Evolutionary conservation across 495 filamentous ascomycete species (phyloP), one percentile per base, ranked within the genome.

Genomic region (Neurospora sp.): DNA sequence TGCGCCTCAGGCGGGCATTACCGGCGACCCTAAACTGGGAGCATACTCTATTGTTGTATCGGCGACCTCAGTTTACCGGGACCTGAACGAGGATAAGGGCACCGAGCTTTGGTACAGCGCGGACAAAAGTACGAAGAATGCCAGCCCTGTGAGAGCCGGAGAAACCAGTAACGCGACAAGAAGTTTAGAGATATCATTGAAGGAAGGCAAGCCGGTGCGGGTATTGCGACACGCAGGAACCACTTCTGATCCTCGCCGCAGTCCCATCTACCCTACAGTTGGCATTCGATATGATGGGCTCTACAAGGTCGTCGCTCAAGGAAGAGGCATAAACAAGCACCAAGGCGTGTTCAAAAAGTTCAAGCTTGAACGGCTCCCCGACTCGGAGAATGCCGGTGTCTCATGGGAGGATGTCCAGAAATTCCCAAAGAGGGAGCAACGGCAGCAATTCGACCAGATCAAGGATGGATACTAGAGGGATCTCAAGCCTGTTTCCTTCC

Each of bases 241-340:
- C 11, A 16, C 40, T 18, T 41, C 12, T 0, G 82, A 75, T 71
- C 76, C 79, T 0, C 1, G 54, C 0, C 27, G 27, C 12, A 62
- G 12, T 0, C 6, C 27, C 12, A 62, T 62, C 27, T 62, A 62
- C 14, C 87, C 87, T 0, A 38, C 18, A 0, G 81, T 80, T 2
- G 87, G 87, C 0, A 78, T 88, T 4, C 76, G 87, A 0, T 89
- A 89, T 70, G 87, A 89, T 72, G 87, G 87, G 0, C 76, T 88
- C 4, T 89, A 89, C 71, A 76, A 73, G 4, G 86, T 89, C 11
- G 72, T 72, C 5, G 23, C 27, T 6, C 16, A 73, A 1, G 69
- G 27, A 44, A 71, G 38, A 9, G 69, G 35, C 5, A 41, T 5
- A 6, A 80, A 79, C 40, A 38, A 10, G 11, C 72, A 76, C 10